Conservation (phyloP, 2,329 filamentous ascomycete species). For the Alternaria sp. region DNA sequence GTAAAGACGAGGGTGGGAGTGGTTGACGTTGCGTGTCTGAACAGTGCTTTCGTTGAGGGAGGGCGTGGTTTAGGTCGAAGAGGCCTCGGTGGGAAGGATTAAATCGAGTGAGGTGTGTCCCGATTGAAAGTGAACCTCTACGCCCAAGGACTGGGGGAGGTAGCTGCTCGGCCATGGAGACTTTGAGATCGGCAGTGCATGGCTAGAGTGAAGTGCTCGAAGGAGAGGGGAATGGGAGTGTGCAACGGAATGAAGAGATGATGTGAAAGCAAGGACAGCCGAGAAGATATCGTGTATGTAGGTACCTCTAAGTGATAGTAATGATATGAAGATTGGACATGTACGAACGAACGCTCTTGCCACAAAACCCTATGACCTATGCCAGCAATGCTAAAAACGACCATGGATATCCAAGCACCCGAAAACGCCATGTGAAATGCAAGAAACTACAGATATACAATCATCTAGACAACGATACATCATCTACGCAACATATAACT, state of each 20-base stretch:
- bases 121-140: background rate
- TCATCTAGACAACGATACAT: background rate
- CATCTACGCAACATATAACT: constrained; percentile 38
- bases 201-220: background rate
- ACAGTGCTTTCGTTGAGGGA: background rate
- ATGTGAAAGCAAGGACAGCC: background rate
- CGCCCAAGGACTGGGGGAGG: background rate
- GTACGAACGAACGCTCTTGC: background rate
- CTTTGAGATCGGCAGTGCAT: background rate
- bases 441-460: background rate
- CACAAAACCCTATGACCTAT: background rate
- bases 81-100: background rate
- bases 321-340: background rate
- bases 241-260: background rate
- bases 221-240: background rate
- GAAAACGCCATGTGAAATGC: constrained; percentile 1
- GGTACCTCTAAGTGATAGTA: background rate
- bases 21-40: background rate
- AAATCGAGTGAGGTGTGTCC: background rate
- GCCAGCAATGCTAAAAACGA: background rate
- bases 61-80: background rate
- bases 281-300: background rate
- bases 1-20: background rate
- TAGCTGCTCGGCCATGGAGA: background rate
- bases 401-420: background rate